phyloP scores from a whole-genome alignment of 768 basidiomycete genomes.

The Peribolospora baueri region DNA sequence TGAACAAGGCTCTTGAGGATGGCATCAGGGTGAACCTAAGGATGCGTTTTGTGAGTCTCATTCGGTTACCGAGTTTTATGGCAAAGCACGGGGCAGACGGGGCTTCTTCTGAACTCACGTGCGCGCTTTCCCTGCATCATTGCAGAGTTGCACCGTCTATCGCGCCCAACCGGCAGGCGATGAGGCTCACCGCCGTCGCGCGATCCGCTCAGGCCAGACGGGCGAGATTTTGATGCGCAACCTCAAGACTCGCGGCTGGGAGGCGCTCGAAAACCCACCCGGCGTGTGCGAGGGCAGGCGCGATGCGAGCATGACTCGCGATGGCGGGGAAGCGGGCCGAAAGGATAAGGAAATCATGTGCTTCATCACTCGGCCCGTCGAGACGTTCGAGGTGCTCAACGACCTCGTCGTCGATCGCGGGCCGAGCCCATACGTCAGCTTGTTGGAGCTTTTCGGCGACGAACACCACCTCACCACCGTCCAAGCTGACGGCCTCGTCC shows the following conservation, averaged over 20 bases:
- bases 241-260: slow-evolving; percentile 76
- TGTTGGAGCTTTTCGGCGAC: slow-evolving; percentile 89
- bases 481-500: slow-evolving; percentile 84
- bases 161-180: slow-evolving; percentile 59
- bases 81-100: no score
- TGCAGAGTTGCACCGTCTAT: slow-evolving; percentile 72
- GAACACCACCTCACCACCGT: slow-evolving; percentile 99
- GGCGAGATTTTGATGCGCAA: slow-evolving; percentile 96
- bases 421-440: slow-evolving; percentile 88
- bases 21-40: slow-evolving; percentile 93
- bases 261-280: slow-evolving; percentile 55
- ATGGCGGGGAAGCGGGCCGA: slow-evolving; percentile 13
- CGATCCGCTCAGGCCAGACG: slow-evolving; percentile 75
- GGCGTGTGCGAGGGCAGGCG: neutral
- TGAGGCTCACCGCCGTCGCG: slow-evolving; percentile 34
- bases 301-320: neutral
- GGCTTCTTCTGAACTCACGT: no score
- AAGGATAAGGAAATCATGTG: slow-evolving; percentile 98
- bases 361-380: slow-evolving; percentile 77
- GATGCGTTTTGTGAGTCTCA: slow-evolving; percentile 47
- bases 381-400: slow-evolving; percentile 90
- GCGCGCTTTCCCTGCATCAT: no score
- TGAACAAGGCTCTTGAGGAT: slow-evolving; percentile 67
- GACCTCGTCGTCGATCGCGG: slow-evolving; percentile 95
- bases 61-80: no score